Evolutionary conservation across 2,329 filamentous ascomycete genomes (phyloP).

Genomic region (Periconia sp.): DNA sequence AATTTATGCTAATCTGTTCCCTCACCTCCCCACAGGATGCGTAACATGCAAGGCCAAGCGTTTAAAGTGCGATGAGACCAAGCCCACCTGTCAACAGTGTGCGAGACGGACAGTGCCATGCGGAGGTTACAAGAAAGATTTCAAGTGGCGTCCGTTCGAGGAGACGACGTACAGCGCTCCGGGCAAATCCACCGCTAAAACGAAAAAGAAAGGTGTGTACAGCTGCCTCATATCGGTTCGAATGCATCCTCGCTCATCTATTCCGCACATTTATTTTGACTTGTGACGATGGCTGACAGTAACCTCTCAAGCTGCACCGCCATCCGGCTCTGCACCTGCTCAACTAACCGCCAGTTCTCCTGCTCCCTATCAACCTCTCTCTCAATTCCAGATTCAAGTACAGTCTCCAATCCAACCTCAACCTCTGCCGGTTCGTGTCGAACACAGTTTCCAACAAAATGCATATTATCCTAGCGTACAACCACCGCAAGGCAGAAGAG

Average conservation of each 20-base stretch:
- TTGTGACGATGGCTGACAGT: not conserved
- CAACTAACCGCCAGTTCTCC: not conserved
- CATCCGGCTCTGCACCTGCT: not conserved
- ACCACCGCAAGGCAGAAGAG: slow-evolving; percentile 11
- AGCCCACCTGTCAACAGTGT: slow-evolving; percentile 69
- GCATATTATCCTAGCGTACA: slow-evolving; percentile 16
- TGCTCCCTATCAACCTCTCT: slow-evolving; percentile 3
- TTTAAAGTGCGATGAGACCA: slow-evolving; percentile 73
- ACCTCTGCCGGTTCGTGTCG: not conserved
- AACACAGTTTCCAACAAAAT: slow-evolving; percentile 9
- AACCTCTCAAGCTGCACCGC: not conserved
- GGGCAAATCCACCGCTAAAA: slow-evolving; percentile 43
- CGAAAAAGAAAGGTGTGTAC: slow-evolving; percentile 48
- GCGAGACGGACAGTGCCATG: slow-evolving; percentile 65
- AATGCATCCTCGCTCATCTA: not conserved
- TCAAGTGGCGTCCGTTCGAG: slow-evolving; percentile 73
- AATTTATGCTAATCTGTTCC: slow-evolving; percentile 13
- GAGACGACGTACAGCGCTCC: slow-evolving; percentile 57
- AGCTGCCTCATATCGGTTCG: too few relatives aligned
- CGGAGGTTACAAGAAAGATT: slow-evolving; percentile 74
- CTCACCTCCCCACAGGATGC: slow-evolving; percentile 57
- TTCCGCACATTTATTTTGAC: not conserved
- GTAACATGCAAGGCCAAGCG: slow-evolving; percentile 73
- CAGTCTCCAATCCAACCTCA: slow-evolving; percentile 5
- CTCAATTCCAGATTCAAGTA: slow-evolving; percentile 13